A percentile compares a stretch with the other conserved stretches of the same genome.
Evolutionary conservation across 768 basidiomycete species (phyloP).

Genomic region (Naganishia randhawae): DNA sequence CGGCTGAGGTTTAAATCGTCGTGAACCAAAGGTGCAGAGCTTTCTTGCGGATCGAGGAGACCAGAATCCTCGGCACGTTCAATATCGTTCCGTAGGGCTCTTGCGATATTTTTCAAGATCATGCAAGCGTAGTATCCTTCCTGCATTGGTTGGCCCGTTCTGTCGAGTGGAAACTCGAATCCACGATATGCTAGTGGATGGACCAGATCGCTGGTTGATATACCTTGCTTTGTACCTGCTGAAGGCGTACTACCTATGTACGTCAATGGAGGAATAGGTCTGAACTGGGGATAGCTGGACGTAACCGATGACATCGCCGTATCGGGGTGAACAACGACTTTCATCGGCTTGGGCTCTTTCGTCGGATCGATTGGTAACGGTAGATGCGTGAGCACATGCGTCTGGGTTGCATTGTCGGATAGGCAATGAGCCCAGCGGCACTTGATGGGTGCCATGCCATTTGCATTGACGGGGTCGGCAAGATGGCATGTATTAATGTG

Average conservation of each 20-base stretch:
- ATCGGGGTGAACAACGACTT: constrained; percentile 34
- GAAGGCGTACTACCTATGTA: constrained; percentile 56
- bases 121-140: constrained; percentile 66
- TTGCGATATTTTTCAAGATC: constrained; percentile 76
- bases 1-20: constrained; percentile 22
- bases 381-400: constrained; percentile 63
- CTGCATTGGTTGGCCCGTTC: constrained; percentile 59
- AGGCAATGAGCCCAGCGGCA: constrained; percentile 74
- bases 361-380: constrained; percentile 54
- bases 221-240: background rate
- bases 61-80: constrained; percentile 26
- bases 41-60: background rate
- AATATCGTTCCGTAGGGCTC: constrained; percentile 58
- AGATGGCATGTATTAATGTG: constrained; percentile 57
- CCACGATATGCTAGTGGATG: constrained; percentile 51
- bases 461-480: constrained; percentile 57
- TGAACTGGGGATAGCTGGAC: constrained; percentile 56
- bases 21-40: constrained; percentile 3
- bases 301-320: constrained; percentile 24
- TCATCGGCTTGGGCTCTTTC: constrained; percentile 5
- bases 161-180: constrained; percentile 29
- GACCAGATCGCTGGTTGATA: background rate
- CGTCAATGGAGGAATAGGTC: constrained; percentile 70
- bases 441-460: constrained; percentile 44
- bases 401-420: constrained; percentile 55